A percentile compares a stretch with the other conserved stretches of the same genome.
These are phyloP conservation scores for Penicillium antarcticum DNA, from an alignment of 495 filamentous ascomycete species.

Conservation along the genomic window DNA sequence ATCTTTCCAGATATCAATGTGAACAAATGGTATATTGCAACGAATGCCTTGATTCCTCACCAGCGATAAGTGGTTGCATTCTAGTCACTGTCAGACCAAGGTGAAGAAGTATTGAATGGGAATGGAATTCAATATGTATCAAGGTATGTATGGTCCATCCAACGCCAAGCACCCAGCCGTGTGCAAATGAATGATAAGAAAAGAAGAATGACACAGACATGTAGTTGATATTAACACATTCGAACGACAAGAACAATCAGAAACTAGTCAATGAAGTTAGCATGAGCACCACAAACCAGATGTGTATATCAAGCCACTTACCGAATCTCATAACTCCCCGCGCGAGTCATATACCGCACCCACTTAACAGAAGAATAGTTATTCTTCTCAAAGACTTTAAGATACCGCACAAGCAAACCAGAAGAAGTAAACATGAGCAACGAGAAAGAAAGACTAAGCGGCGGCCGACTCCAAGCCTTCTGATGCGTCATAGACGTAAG, in stretches of 20 bases:
- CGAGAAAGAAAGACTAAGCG: conserved; percentile 85
- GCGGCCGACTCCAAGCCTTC: conserved; percentile 94
- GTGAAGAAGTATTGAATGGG: not conserved
- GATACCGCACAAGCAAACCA: conserved; percentile 86
- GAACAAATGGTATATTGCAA: too few species aligned
- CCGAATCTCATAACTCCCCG: conserved; percentile 60
- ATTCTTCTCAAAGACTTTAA: conserved; percentile 99
- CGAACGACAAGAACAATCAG: not conserved
- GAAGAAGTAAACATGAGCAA: conserved; percentile 97
- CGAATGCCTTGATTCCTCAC: too few species aligned
- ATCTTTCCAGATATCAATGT: too few species aligned
- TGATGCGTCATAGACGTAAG: conserved; percentile 97
- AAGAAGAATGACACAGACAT: not conserved
- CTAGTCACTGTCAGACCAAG: not conserved
- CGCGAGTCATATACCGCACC: conserved; percentile 99
- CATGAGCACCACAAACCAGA: not conserved
- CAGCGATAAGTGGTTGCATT: too few species aligned
- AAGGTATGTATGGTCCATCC: conserved; percentile 17
- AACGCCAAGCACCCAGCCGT: conserved; percentile 24
- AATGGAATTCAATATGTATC: conserved; percentile 10
- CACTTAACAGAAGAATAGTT: conserved; percentile 99
- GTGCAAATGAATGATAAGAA: conserved; percentile 6
- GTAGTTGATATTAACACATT: conserved; percentile 6
- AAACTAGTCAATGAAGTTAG: conserved; percentile 6
- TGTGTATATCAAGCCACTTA: conserved; percentile 22